Evolutionary conservation across 495 filamentous ascomycete species (phyloP).

Genomic region (Antarctomyces pellizariae): DNA sequence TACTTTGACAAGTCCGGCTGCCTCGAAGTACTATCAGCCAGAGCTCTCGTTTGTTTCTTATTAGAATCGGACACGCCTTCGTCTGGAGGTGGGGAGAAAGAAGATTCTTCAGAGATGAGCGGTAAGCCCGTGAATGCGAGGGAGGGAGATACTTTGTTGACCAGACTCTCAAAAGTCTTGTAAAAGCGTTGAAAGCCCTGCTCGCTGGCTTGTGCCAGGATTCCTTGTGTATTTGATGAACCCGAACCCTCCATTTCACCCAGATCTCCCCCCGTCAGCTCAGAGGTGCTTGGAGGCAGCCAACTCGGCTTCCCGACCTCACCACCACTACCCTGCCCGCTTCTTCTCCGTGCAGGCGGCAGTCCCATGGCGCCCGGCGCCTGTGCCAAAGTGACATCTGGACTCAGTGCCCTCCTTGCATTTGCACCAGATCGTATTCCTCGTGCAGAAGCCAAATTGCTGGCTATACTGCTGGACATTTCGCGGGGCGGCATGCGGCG

Average conservation of each 20-base stretch:
- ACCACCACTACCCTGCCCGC: slow-evolving; percentile 16
- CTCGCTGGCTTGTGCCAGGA: slow-evolving; percentile 10
- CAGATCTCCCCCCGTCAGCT: slow-evolving; percentile 4
- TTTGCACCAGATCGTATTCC: slow-evolving; percentile 66
- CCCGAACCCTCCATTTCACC: too few species aligned
- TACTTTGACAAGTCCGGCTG: slow-evolving; percentile 56
- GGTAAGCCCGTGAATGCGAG: slow-evolving; percentile 84
- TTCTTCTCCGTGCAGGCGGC: slow-evolving; percentile 25
- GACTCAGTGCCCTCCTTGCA: slow-evolving; percentile 36
- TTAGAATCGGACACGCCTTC: slow-evolving; percentile 15
- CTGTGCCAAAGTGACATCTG: slow-evolving; percentile 50
- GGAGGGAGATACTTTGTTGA: slow-evolving; percentile 64
- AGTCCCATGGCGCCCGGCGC: slow-evolving; percentile 48
- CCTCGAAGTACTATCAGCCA: slow-evolving; percentile 13
- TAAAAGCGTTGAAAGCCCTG: slow-evolving; percentile 81
- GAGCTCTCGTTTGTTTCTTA: slow-evolving; percentile 19
- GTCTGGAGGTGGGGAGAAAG: slow-evolving; percentile 7
- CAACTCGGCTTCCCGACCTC: slow-evolving; percentile 20
- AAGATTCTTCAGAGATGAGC: slow-evolving; percentile 30
- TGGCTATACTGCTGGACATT: slow-evolving; percentile 66
- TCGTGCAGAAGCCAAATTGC: slow-evolving; percentile 68
- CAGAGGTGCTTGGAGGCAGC: slow-evolving; percentile 17
- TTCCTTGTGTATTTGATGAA: slow-evolving; percentile 8
- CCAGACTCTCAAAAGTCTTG: slow-evolving; percentile 60
- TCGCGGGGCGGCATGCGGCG: slow-evolving; percentile 35